Percentiles rank a stretch among this genome's conserved stretches.
Evolutionary conservation across 495 filamentous ascomycete genomes (phyloP).

Genomic region (Xylaria bambusicola): DNA sequence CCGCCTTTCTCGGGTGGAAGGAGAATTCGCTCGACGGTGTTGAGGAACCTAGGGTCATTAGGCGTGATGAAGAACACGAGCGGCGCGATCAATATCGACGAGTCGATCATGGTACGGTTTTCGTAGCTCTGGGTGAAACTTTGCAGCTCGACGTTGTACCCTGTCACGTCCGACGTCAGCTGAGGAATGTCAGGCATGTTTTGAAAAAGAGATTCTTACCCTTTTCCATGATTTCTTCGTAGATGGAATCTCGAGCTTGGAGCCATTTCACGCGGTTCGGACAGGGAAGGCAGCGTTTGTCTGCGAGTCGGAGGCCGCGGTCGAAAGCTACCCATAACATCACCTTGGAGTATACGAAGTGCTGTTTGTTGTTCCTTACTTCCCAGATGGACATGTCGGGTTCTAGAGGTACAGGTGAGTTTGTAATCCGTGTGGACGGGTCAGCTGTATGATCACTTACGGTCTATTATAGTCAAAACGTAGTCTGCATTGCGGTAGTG

Average conservation of each 20-base stretch:
- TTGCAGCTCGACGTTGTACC: slow-evolving; percentile 62
- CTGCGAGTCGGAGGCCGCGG: slow-evolving; percentile 67
- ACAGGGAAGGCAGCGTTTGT: slow-evolving; percentile 70
- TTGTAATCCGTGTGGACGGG: not conserved
- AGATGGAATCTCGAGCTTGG: slow-evolving; percentile 60
- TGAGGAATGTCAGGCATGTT: not conserved
- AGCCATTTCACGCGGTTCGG: slow-evolving; percentile 66
- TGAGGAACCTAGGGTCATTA: slow-evolving; percentile 70
- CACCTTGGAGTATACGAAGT: slow-evolving; percentile 73
- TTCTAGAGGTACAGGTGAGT: slow-evolving; percentile 28
- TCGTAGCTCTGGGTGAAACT: slow-evolving; percentile 75
- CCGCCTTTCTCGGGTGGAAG: slow-evolving; percentile 69
- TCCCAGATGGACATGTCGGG: slow-evolving; percentile 82
- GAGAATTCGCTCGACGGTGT: slow-evolving; percentile 68
- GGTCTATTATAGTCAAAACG: slow-evolving; percentile 53
- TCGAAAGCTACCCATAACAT: slow-evolving; percentile 79
- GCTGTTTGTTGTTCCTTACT: slow-evolving; percentile 68
- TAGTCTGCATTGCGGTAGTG: slow-evolving; percentile 40
- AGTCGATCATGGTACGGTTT: slow-evolving; percentile 64
- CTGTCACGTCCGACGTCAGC: slow-evolving; percentile 23
- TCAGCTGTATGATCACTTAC: slow-evolving; percentile 24
- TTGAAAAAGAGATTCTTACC: slow-evolving; percentile 28
- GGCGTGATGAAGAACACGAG: slow-evolving; percentile 75
- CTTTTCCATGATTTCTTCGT: slow-evolving; percentile 72
- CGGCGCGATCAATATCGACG: slow-evolving; percentile 69